phyloP scores from a whole-genome alignment of 1,139 yeast species.

The Blastobotrys malaysiensis region DNA sequence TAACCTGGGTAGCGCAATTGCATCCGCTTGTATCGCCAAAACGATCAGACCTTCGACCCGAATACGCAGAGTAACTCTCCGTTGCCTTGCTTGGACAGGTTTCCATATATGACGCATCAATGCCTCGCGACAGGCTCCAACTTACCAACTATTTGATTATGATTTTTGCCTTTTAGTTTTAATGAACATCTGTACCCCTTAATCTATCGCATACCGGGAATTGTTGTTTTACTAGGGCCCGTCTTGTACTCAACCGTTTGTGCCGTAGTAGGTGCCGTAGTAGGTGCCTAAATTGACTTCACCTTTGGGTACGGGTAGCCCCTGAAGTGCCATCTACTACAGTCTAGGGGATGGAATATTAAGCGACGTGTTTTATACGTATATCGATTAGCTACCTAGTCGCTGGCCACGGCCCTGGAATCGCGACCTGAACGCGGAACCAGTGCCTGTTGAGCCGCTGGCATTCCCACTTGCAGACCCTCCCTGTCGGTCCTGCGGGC shows the following conservation, averaged over 20 bases:
- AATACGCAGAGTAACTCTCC: slow-evolving; percentile 36
- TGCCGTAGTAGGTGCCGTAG: no score
- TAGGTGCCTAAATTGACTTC: no score
- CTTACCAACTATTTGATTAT: not conserved
- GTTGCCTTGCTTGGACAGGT: no score
- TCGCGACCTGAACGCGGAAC: slow-evolving; percentile 4
- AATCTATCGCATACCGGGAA: no score
- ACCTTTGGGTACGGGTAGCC: no score
- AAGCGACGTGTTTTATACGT: no score
- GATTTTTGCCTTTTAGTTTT: not conserved
- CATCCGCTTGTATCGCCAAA: slow-evolving; percentile 73
- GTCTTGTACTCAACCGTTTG: not conserved
- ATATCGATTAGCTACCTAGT: slow-evolving; percentile 23
- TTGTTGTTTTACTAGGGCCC: no score
- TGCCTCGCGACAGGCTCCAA: not conserved
- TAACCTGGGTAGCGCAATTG: slow-evolving; percentile 43
- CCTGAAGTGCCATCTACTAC: no score
- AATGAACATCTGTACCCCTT: not conserved
- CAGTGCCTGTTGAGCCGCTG: slow-evolving; percentile 6
- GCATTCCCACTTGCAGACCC: not conserved
- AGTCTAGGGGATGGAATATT: no score
- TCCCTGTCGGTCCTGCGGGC: not conserved
- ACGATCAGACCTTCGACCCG: slow-evolving; percentile 67
- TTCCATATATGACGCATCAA: not conserved
- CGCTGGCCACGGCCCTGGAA: slow-evolving; percentile 27